Evolutionary conservation across 164 flowering plant species (phyloP).

Genomic region (Echeveria elegans): DNA sequence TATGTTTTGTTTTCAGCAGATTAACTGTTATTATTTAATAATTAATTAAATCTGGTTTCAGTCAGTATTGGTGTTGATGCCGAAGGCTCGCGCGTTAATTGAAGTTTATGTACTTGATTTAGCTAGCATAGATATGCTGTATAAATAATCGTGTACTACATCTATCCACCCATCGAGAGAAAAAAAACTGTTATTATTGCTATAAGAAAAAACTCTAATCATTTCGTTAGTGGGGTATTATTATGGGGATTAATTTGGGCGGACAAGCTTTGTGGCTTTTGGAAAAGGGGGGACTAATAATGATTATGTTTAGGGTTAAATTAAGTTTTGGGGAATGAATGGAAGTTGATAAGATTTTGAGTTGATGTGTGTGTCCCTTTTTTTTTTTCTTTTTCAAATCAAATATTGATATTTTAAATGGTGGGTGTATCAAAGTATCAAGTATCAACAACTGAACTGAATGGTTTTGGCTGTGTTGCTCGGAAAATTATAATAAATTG

Average conservation of each 20-base stretch:
- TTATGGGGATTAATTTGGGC: neutral
- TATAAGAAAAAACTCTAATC: neutral
- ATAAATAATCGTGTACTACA: no score
- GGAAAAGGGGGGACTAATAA: neutral
- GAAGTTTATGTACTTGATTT: no score
- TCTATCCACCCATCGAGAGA: no score
- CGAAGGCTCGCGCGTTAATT: no score
- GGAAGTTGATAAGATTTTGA: neutral
- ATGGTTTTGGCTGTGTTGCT: no score
- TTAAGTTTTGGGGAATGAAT: neutral
- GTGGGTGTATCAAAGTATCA: neutral
- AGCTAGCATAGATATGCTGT: no score
- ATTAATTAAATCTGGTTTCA: no score
- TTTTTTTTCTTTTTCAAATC: no score
- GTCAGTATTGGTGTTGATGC: no score
- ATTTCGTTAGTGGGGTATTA: neutral
- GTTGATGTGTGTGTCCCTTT: neutral
- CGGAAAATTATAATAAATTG: no score
- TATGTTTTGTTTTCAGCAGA: neutral
- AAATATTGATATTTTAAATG: neutral
- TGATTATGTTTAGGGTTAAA: neutral
- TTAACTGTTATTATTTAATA: neutral
- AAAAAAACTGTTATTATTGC: no score
- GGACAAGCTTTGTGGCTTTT: neutral
- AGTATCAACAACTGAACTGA: no score